These are phyloP conservation scores for Metschnikowia koreensis DNA, from an alignment of 805 yeast species.

Conservation along the genomic window DNA sequence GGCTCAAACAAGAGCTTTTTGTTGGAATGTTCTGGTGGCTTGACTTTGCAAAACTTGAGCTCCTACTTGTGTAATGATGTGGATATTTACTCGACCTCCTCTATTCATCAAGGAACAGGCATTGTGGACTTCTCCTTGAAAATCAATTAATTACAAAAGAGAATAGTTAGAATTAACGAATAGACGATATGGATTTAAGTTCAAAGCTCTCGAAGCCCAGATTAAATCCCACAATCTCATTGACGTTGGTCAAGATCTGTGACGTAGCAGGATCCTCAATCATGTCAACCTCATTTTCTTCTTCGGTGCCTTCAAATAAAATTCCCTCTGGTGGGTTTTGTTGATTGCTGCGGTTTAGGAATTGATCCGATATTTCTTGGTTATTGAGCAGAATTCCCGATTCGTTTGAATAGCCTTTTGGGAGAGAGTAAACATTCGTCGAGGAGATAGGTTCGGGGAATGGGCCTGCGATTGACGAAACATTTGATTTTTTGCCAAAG, in stretches of 20 bases:
- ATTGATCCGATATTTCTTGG: slow-evolving; percentile 1
- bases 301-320: slow-evolving; percentile 4
- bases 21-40: slow-evolving; percentile 91
- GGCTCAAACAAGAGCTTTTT: slow-evolving; percentile 50
- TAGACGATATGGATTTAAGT: slow-evolving; percentile 37
- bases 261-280: slow-evolving; percentile 23
- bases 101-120: slow-evolving; percentile 88
- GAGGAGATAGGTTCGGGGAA: neutral
- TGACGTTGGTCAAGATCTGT: slow-evolving; percentile 32
- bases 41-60: slow-evolving; percentile 64
- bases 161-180: slow-evolving; percentile 21
- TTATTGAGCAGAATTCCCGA: slow-evolving; percentile 16
- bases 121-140: slow-evolving; percentile 84
- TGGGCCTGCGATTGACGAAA: slow-evolving; percentile 9
- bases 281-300: slow-evolving; percentile 8
- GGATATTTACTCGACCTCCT: slow-evolving; percentile 87
- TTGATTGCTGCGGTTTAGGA: neutral
- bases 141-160: slow-evolving; percentile 31
- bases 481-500: slow-evolving; percentile 39
- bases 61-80: slow-evolving; percentile 71
- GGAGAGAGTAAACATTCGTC: neutral
- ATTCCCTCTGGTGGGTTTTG: neutral
- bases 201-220: slow-evolving; percentile 41
- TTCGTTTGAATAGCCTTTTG: slow-evolving; percentile 2
- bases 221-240: slow-evolving; percentile 41